phyloP scores from a whole-genome alignment of 2,329 filamentous ascomycete species.

The Lachnellula hyalina region DNA sequence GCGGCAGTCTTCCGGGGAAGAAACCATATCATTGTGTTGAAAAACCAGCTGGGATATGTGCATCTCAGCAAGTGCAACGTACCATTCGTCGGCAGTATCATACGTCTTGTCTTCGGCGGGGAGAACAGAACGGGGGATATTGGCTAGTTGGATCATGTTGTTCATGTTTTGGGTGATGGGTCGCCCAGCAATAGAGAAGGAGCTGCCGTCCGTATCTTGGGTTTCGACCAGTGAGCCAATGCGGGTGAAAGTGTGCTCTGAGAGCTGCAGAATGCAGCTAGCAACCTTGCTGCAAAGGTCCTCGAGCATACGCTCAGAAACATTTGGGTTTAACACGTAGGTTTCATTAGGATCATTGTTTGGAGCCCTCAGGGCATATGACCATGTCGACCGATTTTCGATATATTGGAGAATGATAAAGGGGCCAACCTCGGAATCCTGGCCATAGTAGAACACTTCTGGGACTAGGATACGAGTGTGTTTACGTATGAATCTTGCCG shows the following conservation, averaged over 20 bases:
- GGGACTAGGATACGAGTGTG: no score
- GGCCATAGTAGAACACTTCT: no score
- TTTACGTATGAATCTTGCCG: conserved; percentile 17
- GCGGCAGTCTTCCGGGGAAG: neutral
- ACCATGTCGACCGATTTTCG: conserved; percentile 16
- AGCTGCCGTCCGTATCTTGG: no score
- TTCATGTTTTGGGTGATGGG: neutral
- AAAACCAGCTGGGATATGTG: neutral
- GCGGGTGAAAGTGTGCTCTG: neutral
- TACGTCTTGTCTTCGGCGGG: neutral
- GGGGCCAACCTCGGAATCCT: no score
- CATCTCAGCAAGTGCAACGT: neutral
- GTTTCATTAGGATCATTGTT: conserved; percentile 25
- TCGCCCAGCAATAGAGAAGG: neutral
- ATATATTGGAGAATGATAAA: no score
- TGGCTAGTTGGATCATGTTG: neutral
- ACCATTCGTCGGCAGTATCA: neutral
- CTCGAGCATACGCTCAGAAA: conserved; percentile 6
- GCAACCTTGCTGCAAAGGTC: conserved; percentile 1
- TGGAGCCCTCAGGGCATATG: conserved; percentile 29
- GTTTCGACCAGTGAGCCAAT: neutral
- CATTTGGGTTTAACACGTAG: conserved; percentile 27
- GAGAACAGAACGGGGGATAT: neutral
- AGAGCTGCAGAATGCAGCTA: neutral
- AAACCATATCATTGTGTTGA: neutral